These are phyloP conservation scores for Epichloe gansuensis DNA, from an alignment of 2,329 filamentous ascomycete species.

Conservation along the genomic window DNA sequence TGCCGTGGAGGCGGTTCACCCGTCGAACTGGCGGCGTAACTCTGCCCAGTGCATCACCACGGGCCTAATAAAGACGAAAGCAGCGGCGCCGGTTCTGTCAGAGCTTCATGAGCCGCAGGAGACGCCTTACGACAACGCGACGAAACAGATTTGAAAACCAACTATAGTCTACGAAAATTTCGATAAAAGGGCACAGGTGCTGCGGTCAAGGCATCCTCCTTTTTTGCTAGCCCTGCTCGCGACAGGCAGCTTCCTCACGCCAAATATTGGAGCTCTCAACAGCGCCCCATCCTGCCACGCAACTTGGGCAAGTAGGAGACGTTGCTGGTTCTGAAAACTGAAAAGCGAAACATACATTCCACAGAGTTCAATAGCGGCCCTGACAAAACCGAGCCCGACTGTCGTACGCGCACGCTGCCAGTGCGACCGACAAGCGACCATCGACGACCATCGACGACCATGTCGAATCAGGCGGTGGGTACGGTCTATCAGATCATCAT, in stretches of 20 bases:
- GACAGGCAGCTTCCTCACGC: neutral
- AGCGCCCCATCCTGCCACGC: neutral
- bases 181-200: neutral
- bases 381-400: neutral
- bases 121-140: neutral
- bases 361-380: neutral
- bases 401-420: constrained; percentile 5
- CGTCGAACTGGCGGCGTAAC: constrained; percentile 19
- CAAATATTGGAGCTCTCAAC: neutral
- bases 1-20: neutral
- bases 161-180: neutral
- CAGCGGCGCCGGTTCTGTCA: neutral
- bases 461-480: constrained; percentile 55
- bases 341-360: neutral
- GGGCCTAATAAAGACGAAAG: constrained; percentile 9
- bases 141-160: neutral
- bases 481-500: constrained; percentile 69
- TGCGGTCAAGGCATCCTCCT: neutral
- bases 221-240: neutral
- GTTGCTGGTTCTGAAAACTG: neutral
- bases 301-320: neutral
- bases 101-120: neutral
- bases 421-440: constrained; percentile 3
- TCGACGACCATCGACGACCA: constrained; percentile 25
- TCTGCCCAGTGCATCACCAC: constrained; percentile 26